Base-by-base conservation (phyloP, 371 early-diverging fungal species). In the Mortierella sp. region DNA sequence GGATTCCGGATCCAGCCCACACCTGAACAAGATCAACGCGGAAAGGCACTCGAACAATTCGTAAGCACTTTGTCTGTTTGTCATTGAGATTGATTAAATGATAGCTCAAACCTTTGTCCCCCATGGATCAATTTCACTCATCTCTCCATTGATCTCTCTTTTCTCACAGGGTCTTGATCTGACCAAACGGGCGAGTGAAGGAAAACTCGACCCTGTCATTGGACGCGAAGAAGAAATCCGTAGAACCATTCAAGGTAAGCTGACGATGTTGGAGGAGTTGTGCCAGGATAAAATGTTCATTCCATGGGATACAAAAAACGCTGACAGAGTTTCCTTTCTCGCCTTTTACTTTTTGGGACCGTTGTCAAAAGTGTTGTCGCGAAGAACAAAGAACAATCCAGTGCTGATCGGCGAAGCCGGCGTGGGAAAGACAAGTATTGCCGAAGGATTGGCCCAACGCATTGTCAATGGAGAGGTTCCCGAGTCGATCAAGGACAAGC, bases 141-240 rank as follows among this genome's bases (percentile, higher is more conserved):
- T 19, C 21, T 5, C n/a, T n/a, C n/a, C n/a, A n/a, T n/a, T n/a
- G n/a, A n/a, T n/a, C n/a, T 26, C 14, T 28, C n/a, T 23, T 56
- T 21, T n/a, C 45, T 29, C 48, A 23, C 65, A 76, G 77, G 81
- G 83, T 7, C 71, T 75, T n/a, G 94, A 96, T 69, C 82, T 96
- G 76, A 94, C 95, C 3, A 89, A 89, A 61, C 86, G 91, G 76
- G 96, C 96, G 2, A 79, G 87, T 46, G 83, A 84, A 29, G 94
- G 94, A 53, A 88, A 92, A 58, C 84, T 94, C 23, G 95, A 94
- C 82, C 96, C 95, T 16, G 95, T 96, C 30, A 94, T 96, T 77
- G 96, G 96, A n/a, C 86, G 96, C 67, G 95, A 94, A 64, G 90
- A 92, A 70, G 94, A 94, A 64, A 96, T 96, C 48, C 86, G 94